A percentile compares a stretch with the other conserved stretches of the same genome.
These are phyloP conservation scores for Trichoderma semiorbis DNA, from an alignment of 2,329 filamentous ascomycete species.

Conservation along the genomic window DNA sequence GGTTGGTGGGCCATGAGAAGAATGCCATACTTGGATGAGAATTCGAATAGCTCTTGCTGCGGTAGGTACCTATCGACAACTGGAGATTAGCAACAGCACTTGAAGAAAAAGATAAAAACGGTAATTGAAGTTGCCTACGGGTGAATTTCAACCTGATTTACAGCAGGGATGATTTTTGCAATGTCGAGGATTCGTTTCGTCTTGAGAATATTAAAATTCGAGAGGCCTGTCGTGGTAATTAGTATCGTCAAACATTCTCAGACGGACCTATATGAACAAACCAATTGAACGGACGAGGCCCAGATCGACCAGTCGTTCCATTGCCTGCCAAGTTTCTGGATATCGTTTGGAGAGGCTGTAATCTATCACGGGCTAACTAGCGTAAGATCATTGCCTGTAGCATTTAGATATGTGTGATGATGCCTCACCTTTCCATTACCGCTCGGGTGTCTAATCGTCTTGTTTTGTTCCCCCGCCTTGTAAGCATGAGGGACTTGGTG, in stretches of 20 bases:
- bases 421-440: slow-evolving; percentile 3
- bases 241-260: background rate
- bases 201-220: slow-evolving; percentile 11
- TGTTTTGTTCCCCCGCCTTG: slow-evolving; percentile 5
- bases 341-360: background rate
- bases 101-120: background rate
- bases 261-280: background rate
- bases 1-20: slow-evolving; percentile 6
- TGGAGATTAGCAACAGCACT: background rate
- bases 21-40: background rate
- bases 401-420: background rate
- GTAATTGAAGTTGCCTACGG: background rate
- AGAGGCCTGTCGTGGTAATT: background rate
- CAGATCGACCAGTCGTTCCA: background rate
- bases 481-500: slow-evolving; percentile 6
- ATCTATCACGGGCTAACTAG: background rate
- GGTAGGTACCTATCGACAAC: background rate
- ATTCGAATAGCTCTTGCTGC: background rate
- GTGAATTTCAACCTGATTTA: slow-evolving; percentile 7
- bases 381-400: background rate
- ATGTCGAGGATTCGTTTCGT: background rate
- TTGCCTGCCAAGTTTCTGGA: slow-evolving; percentile 6
- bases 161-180: background rate
- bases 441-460: slow-evolving; percentile 1
- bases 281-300: background rate